Conservation (phyloP, 805 yeast genomes). For the Yarrowia sp. region DNA sequence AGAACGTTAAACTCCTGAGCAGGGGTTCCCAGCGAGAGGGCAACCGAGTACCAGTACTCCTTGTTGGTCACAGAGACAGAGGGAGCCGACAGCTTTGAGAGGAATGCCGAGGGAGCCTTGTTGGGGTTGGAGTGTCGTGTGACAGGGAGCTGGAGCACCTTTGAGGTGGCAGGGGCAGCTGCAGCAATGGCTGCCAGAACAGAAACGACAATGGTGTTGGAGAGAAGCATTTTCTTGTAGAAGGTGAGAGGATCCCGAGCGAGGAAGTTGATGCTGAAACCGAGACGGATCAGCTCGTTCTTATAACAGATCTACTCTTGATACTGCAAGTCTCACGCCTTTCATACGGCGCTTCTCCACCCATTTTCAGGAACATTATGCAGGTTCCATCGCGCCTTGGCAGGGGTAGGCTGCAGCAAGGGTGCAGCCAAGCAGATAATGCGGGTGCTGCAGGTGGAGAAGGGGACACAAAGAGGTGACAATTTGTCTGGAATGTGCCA, state of each 20-base stretch:
- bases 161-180: constrained; percentile 5
- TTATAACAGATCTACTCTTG: too few species aligned
- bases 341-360: not conserved
- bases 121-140: constrained; percentile 12
- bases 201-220: constrained; percentile 4
- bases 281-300: too few species aligned
- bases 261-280: not conserved
- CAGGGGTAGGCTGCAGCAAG: not conserved
- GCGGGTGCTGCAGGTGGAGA: too few species aligned
- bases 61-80: constrained; percentile 21
- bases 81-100: not conserved
- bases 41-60: constrained; percentile 24
- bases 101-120: not conserved
- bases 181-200: not conserved
- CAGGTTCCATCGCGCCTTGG: not conserved
- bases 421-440: not conserved
- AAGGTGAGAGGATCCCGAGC: not conserved
- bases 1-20: constrained; percentile 51
- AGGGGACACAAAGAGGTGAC: too few species aligned
- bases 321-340: too few species aligned
- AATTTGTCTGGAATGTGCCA: too few species aligned
- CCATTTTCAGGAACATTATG: not conserved
- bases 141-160: constrained; percentile 3
- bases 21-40: constrained; percentile 52
- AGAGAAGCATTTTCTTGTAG: constrained; percentile 5